Base-by-base conservation (phyloP, 1,139 yeast genomes). In the Candida gigantensis region DNA sequence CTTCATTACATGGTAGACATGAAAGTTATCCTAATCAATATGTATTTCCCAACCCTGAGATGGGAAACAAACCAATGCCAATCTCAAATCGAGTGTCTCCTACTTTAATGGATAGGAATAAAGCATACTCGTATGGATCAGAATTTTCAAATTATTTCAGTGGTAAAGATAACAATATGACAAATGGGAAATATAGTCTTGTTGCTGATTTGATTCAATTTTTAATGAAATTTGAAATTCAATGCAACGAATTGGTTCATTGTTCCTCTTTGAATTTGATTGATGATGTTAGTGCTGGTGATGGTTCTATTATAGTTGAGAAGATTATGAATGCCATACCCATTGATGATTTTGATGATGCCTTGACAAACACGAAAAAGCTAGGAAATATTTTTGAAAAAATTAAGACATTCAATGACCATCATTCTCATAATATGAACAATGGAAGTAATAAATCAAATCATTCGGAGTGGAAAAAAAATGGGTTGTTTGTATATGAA, bases 21-120 rank as follows among this genome's bases (percentile, higher is more conserved):
- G 46, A 44, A 24, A 43, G 46, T 28, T 42, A 35, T 33, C 50
- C 51, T 2, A 37, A 35, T 26, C 50, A 45, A 26, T 46, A 37
- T 34, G 23, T 30, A 11, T 40, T 28, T 24, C 39, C 47, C 6
- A 35, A 30, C 9, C 28, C 25, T 8, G 43, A 41, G 11, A 28
- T 29, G 6, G 27, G 16, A 8, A 31, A 36, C 20, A 37, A 36
- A 18, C 19, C 7, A 11, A 23, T 23, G 11, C 32, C 35, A 11
- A 21, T 20, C 16, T 17, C 35, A 7, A 32, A 33, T 13, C 17
- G 38, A 12, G 24, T 28, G 8, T 37, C 44, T 8, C 42, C 44
- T 3, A 27, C 39, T 5, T 35, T 40, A 4, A 40, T 40, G 36
- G 39, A 34, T 13, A 32, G 41, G 12, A 34, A 32, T 25, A 29